Evolutionary conservation across 768 basidiomycete genomes (phyloP).

Genomic region (Russula earlei): DNA sequence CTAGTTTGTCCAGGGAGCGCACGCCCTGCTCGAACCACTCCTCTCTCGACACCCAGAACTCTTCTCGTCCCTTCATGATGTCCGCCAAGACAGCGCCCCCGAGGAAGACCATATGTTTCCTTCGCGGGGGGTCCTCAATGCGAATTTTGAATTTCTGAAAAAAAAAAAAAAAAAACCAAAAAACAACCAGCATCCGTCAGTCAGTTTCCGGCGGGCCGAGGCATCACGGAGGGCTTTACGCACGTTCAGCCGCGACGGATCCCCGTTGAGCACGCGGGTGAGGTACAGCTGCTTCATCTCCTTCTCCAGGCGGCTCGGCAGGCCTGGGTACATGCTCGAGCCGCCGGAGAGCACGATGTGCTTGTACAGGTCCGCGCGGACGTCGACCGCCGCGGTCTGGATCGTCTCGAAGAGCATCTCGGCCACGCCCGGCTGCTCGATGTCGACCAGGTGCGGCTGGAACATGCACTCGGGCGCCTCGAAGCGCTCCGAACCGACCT

Average conservation of each 20-base stretch:
- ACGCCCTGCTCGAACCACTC: conserved; percentile 93
- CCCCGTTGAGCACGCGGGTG: conserved; percentile 75
- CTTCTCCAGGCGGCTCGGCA: conserved; percentile 94
- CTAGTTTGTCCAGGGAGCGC: conserved; percentile 77
- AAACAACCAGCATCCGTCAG: background rate
- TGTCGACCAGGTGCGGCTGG: conserved; percentile 94
- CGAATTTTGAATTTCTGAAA: conserved; percentile 96
- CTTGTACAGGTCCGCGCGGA: conserved; percentile 88
- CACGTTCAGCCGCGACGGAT: conserved; percentile 79
- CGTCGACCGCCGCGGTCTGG: conserved; percentile 82
- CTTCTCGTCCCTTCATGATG: conserved; percentile 91
- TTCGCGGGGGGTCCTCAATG: conserved; percentile 94
- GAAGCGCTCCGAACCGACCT: conserved; percentile 96
- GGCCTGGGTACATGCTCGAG: conserved; percentile 97
- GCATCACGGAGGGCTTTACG: conserved; percentile 22
- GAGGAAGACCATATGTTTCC: conserved; percentile 99
- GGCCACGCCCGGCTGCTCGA: conserved; percentile 96
- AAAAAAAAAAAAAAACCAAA: background rate
- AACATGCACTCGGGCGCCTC: conserved; percentile 99
- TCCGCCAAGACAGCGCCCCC: conserved; percentile 98
- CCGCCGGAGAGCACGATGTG: conserved; percentile 97
- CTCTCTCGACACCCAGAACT: conserved; percentile 92
- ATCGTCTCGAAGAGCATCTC: conserved; percentile 98
- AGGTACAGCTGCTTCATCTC: conserved; percentile 99
- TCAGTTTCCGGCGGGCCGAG: no score